Conservation (phyloP, 306 rosid genomes). For the Trifolium fragiferum region DNA sequence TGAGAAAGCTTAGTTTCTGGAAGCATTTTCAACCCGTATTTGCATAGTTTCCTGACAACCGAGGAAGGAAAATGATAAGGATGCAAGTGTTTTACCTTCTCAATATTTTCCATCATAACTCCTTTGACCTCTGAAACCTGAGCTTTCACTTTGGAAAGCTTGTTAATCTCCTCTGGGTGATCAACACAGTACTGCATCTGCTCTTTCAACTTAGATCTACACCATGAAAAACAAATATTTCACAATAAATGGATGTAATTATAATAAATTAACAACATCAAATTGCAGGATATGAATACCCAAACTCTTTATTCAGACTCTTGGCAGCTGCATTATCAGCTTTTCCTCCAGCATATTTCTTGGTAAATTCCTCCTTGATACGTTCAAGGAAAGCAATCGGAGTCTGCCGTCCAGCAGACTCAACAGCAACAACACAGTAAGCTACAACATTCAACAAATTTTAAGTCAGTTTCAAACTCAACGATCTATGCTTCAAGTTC, state of each 20-base stretch:
- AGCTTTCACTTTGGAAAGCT: slow-evolving; percentile 90
- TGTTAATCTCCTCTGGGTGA: slow-evolving; percentile 88
- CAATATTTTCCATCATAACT: slow-evolving; percentile 97
- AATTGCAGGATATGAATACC: slow-evolving; percentile 51
- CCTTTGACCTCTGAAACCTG: slow-evolving; percentile 94
- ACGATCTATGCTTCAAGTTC: slow-evolving; percentile 7
- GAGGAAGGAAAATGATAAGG: not conserved
- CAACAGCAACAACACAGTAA: slow-evolving; percentile 88
- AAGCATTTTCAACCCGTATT: slow-evolving; percentile 8
- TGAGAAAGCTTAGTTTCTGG: not conserved
- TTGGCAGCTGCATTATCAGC: slow-evolving; percentile 80
- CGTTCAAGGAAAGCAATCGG: slow-evolving; percentile 93
- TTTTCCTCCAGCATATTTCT: slow-evolving; percentile 86
- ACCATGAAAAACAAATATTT: slow-evolving; percentile 34
- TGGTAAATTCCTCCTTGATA: slow-evolving; percentile 78
- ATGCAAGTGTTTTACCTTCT: slow-evolving; percentile 59
- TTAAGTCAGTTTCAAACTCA: slow-evolving; percentile 45
- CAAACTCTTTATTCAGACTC: slow-evolving; percentile 80
- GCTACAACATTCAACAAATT: slow-evolving; percentile 55
- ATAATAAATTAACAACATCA: slow-evolving; percentile 15
- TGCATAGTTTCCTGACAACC: slow-evolving; percentile 9
- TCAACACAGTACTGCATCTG: slow-evolving; percentile 92
- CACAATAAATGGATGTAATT: slow-evolving; percentile 30
- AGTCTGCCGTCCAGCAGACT: slow-evolving; percentile 78
- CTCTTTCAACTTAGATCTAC: slow-evolving; percentile 83